Percentiles rank a stretch among this genome's conserved stretches.
phyloP scores from a whole-genome alignment of 139 green algal genomes.

The Chlorella vulgaris region DNA sequence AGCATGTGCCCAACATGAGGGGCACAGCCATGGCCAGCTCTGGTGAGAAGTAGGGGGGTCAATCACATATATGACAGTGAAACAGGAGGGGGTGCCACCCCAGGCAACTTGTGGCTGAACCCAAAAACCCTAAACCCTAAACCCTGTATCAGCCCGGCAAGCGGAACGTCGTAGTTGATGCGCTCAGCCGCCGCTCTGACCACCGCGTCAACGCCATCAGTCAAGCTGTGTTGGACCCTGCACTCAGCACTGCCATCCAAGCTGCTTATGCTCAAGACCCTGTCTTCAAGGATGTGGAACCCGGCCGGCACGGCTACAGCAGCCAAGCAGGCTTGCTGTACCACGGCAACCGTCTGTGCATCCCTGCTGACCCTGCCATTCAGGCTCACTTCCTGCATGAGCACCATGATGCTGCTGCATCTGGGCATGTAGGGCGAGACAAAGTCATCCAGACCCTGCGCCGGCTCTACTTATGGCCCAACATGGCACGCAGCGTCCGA shows the following conservation, averaged over 20 bases:
- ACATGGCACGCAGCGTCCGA: not conserved
- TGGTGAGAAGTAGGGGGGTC: no score
- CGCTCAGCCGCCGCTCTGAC: slow-evolving; percentile 26
- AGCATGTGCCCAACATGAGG: no score
- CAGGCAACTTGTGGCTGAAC: no score
- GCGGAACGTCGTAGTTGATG: slow-evolving; percentile 50
- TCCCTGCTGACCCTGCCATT: not conserved
- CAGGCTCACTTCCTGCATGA: not conserved
- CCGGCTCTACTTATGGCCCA: slow-evolving; percentile 39
- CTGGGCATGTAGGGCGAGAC: slow-evolving; percentile 24
- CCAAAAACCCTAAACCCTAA: slow-evolving; percentile 29
- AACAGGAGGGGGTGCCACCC: no score
- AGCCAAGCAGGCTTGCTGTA: no score
- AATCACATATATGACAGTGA: no score
- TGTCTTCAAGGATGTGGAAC: not conserved
- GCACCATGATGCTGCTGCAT: slow-evolving; percentile 14
- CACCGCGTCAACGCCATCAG: not conserved
- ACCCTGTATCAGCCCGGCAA: slow-evolving; percentile 49
- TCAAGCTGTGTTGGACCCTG: not conserved
- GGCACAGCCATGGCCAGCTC: no score
- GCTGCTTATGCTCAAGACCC: no score
- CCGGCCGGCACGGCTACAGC: not conserved
- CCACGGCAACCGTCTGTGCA: no score
- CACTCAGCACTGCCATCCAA: no score
- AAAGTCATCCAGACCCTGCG: slow-evolving; percentile 16